These are phyloP conservation scores for Mortierella sp. DNA, from an alignment of 371 early-diverging fungal genomes.

Conservation along the genomic window DNA sequence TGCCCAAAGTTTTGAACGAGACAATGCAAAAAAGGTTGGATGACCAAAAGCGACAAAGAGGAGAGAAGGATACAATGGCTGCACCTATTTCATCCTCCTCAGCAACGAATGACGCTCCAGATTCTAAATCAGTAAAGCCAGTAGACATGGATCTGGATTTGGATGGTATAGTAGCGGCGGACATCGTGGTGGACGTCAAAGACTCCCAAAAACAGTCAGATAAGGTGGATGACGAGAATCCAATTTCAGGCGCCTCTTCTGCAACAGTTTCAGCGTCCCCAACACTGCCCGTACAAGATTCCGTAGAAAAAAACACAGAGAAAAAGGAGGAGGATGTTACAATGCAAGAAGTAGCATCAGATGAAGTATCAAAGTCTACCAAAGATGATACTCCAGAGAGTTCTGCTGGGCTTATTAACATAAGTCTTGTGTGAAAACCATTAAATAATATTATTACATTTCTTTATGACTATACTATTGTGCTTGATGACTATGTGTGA, in stretches of 20 bases:
- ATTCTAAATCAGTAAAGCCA: background rate
- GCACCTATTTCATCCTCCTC: constrained; percentile 1
- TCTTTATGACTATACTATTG: background rate
- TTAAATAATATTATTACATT: background rate
- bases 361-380: background rate
- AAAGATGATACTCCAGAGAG: background rate
- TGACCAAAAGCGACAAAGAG: constrained; percentile 10
- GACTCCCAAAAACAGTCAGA: background rate
- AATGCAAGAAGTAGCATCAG: background rate
- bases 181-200: constrained; percentile 13
- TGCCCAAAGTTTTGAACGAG: constrained; percentile 51
- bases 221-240: constrained; percentile 1
- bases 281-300: background rate
- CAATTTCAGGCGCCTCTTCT: constrained; percentile 1
- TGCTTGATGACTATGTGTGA: background rate
- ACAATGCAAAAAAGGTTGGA: constrained; percentile 22
- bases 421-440: constrained; percentile 13
- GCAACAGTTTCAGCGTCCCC: background rate
- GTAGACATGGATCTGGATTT: constrained; percentile 18
- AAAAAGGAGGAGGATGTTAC: constrained; percentile 8
- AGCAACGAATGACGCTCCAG: background rate
- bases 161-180: constrained; percentile 14
- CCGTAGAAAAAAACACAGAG: background rate
- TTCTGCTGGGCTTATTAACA: constrained; percentile 16
- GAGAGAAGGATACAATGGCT: background rate